Conservation (phyloP, 768 basidiomycete species). For the Panaeolus papilionaceus region DNA sequence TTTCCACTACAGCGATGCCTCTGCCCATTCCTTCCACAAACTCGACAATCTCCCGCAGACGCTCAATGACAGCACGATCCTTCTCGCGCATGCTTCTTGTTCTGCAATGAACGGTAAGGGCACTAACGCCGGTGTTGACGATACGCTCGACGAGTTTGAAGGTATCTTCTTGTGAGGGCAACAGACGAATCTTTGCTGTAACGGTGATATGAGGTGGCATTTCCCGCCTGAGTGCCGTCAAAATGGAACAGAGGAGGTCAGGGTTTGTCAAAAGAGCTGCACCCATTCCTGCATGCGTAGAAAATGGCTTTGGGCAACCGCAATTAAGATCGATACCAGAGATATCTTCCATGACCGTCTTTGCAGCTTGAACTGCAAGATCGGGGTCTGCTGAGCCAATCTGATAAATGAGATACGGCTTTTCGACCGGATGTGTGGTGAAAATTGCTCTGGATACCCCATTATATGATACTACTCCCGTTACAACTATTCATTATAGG, state of each 20-base stretch:
- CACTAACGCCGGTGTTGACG: slow-evolving; percentile 84
- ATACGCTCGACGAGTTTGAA: slow-evolving; percentile 89
- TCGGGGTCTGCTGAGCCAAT: slow-evolving; percentile 91
- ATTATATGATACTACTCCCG: slow-evolving; percentile 88
- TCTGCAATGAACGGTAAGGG: slow-evolving; percentile 93
- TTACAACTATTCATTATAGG: slow-evolving; percentile 56
- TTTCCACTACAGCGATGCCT: slow-evolving; percentile 89
- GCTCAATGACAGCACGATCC: slow-evolving; percentile 78
- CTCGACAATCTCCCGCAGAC: slow-evolving; percentile 85
- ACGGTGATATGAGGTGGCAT: slow-evolving; percentile 84
- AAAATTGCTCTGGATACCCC: slow-evolving; percentile 89
- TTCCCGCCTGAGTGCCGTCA: slow-evolving; percentile 74
- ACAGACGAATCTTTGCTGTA: slow-evolving; percentile 92
- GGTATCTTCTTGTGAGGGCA: slow-evolving; percentile 88
- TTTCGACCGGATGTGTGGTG: slow-evolving; percentile 93
- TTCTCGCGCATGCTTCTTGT: slow-evolving; percentile 89
- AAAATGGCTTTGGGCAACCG: slow-evolving; percentile 97
- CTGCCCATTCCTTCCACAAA: slow-evolving; percentile 77
- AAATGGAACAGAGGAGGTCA: slow-evolving; percentile 88
- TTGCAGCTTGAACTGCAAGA: slow-evolving; percentile 91
- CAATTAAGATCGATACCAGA: slow-evolving; percentile 97
- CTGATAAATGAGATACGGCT: slow-evolving; percentile 94
- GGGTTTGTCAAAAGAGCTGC: slow-evolving; percentile 93
- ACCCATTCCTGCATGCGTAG: slow-evolving; percentile 94
- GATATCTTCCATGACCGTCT: slow-evolving; percentile 85